These are phyloP conservation scores for Pseudogymnoascus sp. DNA, from an alignment of 2,329 filamentous ascomycete genomes.

Conservation along the genomic window DNA sequence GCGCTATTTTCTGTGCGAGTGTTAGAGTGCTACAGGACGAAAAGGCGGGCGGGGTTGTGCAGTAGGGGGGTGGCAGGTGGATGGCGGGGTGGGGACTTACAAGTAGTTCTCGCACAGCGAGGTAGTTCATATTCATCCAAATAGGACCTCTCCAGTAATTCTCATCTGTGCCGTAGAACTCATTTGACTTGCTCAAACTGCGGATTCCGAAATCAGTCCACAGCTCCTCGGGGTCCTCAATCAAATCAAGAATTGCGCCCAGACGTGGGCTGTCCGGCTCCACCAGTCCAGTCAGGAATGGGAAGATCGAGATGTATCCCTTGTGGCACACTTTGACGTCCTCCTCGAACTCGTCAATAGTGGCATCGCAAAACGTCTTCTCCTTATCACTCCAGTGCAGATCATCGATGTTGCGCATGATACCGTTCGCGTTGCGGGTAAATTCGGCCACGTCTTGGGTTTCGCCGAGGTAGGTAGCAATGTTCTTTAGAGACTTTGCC, in stretches of 20 bases:
- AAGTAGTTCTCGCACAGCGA: conserved; percentile 69
- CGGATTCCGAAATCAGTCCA: conserved; percentile 86
- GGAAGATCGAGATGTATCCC: conserved; percentile 89
- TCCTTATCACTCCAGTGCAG: conserved; percentile 83
- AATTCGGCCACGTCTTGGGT: conserved; percentile 70
- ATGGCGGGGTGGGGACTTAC: conserved; percentile 47
- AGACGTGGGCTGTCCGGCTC: conserved; percentile 67
- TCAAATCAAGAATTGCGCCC: conserved; percentile 66
- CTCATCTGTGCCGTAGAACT: conserved; percentile 81
- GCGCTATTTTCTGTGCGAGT: conserved; percentile 51
- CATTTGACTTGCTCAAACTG: conserved; percentile 76
- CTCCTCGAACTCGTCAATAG: conserved; percentile 92
- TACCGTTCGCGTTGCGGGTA: conserved; percentile 63
- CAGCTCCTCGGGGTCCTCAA: conserved; percentile 75
- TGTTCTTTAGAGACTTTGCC: conserved; percentile 74
- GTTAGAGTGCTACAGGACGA: conserved; percentile 13
- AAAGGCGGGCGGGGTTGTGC: neutral
- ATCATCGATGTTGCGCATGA: conserved; percentile 80
- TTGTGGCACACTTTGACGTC: conserved; percentile 87
- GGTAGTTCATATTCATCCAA: conserved; percentile 95
- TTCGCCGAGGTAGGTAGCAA: conserved; percentile 68
- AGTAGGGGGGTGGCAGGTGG: conserved; percentile 12
- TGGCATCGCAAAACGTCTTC: conserved; percentile 87
- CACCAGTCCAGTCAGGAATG: conserved; percentile 79
- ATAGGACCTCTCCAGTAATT: conserved; percentile 96